Conservation (phyloP, 257 asterid species). For the Capsicum pubescens region DNA sequence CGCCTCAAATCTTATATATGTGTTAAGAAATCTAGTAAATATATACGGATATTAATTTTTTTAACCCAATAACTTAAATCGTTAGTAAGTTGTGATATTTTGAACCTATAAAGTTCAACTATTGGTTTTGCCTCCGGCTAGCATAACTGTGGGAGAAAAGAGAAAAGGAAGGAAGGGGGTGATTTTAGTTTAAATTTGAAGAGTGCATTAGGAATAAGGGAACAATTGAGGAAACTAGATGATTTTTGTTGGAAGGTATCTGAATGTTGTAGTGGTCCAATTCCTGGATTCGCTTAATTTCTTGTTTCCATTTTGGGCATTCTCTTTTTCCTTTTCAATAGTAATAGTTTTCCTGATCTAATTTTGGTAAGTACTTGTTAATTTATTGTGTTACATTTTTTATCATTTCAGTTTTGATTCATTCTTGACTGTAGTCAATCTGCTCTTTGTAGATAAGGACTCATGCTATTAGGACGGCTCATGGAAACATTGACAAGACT, state of each 20-base stretch:
- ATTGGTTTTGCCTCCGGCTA: not conserved
- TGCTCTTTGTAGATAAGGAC: conserved; percentile 74
- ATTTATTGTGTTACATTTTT: not conserved
- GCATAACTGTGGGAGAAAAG: not conserved
- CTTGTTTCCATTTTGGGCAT: not conserved
- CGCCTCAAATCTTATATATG: not conserved
- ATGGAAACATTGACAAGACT: conserved; percentile 93
- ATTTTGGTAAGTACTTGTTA: not conserved
- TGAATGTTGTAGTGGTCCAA: not conserved
- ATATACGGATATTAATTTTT: not conserved
- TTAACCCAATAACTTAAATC: not conserved
- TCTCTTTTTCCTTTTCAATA: not conserved
- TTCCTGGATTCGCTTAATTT: conserved; percentile 2
- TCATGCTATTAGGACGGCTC: conserved; percentile 93
- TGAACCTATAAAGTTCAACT: not conserved
- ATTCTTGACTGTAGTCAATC: not conserved
- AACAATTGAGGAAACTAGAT: not conserved
- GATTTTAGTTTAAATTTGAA: not conserved
- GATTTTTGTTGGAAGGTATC: not conserved
- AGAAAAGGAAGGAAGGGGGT: conserved; percentile 8
- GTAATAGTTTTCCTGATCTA: not conserved
- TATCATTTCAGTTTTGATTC: not conserved
- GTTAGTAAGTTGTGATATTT: not conserved
- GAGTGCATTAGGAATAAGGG: not conserved
- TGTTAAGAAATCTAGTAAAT: not conserved